A percentile compares a stretch with the other conserved stretches of the same genome.
Conservation (phyloP, 768 basidiomycete species). For the Tephrocybe sp. region DNA sequence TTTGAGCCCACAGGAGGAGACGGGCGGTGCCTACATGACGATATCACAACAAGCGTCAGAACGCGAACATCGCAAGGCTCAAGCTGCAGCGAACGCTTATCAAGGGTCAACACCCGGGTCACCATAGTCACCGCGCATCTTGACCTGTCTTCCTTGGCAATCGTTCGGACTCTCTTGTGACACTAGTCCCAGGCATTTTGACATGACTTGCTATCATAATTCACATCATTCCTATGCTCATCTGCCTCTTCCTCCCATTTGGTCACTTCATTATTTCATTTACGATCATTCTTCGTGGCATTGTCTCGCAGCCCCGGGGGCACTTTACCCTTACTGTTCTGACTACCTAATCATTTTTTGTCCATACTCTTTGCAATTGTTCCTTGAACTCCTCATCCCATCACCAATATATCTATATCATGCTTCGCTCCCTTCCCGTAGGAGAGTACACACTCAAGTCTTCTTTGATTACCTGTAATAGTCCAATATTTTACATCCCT, state of each 20-base stretch:
- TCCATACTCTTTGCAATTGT: conserved; percentile 25
- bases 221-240: conserved; percentile 20
- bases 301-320: conserved; percentile 25
- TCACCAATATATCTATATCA: conserved; percentile 16
- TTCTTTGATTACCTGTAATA: conserved; percentile 29
- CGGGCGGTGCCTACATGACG: conserved; percentile 84
- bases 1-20: conserved; percentile 59
- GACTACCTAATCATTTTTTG: conserved; percentile 21
- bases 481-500: conserved; percentile 26
- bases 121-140: conserved; percentile 22
- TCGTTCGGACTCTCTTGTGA: conserved; percentile 20
- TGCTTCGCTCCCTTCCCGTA: conserved; percentile 9
- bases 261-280: conserved; percentile 11
- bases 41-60: conserved; percentile 79
- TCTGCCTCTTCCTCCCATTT: conserved; percentile 6
- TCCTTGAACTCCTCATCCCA: conserved; percentile 18
- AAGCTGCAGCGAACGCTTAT: conserved; percentile 19
- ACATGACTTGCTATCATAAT: conserved; percentile 10
- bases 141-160: conserved; percentile 17
- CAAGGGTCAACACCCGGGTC: conserved; percentile 20
- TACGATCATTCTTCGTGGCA: conserved; percentile 19
- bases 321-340: conserved; percentile 15
- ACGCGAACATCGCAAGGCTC: conserved; percentile 48
- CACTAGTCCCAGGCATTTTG: conserved; percentile 24
- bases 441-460: conserved; percentile 18